These are phyloP conservation scores for Blastocystis sp. DNA, from an alignment of 352 stramenopile species.

Conservation along the genomic window DNA sequence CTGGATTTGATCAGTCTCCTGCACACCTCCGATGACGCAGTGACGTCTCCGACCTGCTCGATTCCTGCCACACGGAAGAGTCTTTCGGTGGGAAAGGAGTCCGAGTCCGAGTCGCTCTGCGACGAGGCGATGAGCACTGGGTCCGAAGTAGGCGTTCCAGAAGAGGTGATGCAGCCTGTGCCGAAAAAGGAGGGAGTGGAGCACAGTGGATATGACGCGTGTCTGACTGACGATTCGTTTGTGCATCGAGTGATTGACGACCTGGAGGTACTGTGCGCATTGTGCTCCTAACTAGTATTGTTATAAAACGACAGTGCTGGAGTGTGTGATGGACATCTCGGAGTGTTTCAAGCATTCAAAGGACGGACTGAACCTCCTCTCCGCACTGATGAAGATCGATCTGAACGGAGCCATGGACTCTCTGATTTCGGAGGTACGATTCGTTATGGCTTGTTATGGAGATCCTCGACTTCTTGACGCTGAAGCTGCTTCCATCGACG, in stretches of 20 bases:
- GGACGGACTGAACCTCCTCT: conserved; percentile 15
- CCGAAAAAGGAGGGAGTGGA: not conserved
- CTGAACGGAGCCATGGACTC: not conserved
- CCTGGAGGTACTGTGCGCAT: not conserved
- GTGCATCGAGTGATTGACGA: not conserved
- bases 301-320: not conserved
- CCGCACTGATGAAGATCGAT: conserved; percentile 49
- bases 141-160: not conserved
- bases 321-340: not conserved
- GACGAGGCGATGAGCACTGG: not conserved
- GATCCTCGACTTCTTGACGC: conserved; percentile 9
- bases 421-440: not conserved
- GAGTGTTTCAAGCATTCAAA: not conserved
- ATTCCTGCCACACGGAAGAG: not conserved
- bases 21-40: not conserved
- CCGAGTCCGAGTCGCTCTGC: not conserved
- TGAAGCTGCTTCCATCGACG: not conserved
- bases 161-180: not conserved
- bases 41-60: not conserved
- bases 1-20: conserved; percentile 9
- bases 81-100: not conserved
- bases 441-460: not conserved
- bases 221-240: not conserved
- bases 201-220: not conserved
- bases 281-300: not conserved